Percentiles rank a stretch among this genome's conserved stretches.
These are phyloP conservation scores for Curvularia sp. DNA, from an alignment of 2,329 filamentous ascomycete genomes.

Conservation along the genomic window DNA sequence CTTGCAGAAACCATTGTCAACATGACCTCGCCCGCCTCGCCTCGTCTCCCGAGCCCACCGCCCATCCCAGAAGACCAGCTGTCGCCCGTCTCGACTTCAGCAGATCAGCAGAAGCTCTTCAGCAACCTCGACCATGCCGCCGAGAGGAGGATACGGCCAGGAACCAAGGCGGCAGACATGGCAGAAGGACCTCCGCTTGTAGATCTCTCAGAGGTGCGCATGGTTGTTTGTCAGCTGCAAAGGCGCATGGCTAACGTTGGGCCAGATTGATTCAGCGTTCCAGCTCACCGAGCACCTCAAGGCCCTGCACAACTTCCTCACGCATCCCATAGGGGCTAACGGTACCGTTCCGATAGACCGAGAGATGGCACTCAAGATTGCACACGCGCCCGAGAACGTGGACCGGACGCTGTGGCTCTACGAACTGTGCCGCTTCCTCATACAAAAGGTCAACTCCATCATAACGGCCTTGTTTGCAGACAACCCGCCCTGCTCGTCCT, in stretches of 20 bases:
- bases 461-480: conserved; percentile 94
- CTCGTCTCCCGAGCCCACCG: conserved; percentile 91
- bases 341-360: conserved; percentile 76
- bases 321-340: conserved; percentile 62
- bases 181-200: conserved; percentile 87
- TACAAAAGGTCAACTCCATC: conserved; percentile 90
- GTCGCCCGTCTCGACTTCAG: conserved; percentile 71
- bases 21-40: conserved; percentile 63
- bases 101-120: conserved; percentile 61
- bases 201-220: conserved; percentile 79
- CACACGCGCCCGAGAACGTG: conserved; percentile 79
- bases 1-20: background rate
- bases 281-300: conserved; percentile 97
- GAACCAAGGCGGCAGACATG: conserved; percentile 92
- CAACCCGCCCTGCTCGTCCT: conserved; percentile 82
- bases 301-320: conserved; percentile 84
- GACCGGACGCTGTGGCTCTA: conserved; percentile 95
- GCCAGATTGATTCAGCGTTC: conserved; percentile 92
- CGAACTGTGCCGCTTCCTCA: conserved; percentile 95
- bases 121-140: conserved; percentile 74
- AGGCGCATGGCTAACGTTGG: conserved; percentile 27
- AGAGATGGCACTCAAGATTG: conserved; percentile 75
- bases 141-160: conserved; percentile 85
- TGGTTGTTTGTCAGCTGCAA: background rate
- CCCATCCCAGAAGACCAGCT: conserved; percentile 95